These are phyloP conservation scores for Yamadazyma epiphylla DNA, from an alignment of 1,139 yeast genomes.

Conservation along the genomic window DNA sequence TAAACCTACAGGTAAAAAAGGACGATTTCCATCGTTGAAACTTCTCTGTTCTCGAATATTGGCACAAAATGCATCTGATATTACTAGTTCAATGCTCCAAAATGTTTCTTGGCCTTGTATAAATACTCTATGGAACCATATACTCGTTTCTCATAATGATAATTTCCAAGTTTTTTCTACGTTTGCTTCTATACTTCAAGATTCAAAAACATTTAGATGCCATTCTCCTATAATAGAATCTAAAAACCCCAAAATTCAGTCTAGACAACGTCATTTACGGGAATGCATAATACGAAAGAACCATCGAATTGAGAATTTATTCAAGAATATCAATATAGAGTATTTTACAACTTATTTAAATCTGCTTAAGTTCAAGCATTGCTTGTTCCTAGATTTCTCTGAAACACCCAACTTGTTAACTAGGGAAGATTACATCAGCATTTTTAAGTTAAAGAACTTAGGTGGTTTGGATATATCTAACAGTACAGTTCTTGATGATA, in stretches of 20 bases:
- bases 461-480: constrained; percentile 32
- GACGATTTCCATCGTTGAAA: constrained; percentile 8
- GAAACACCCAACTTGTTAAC: constrained; percentile 7
- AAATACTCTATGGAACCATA: constrained; percentile 29
- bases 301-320: constrained; percentile 34
- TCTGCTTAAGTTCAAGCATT: constrained; percentile 5
- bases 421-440: constrained; percentile 21
- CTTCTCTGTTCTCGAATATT: constrained; percentile 23
- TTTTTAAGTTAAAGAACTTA: constrained; percentile 28
- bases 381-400: constrained; percentile 11
- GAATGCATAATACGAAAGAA: constrained; percentile 7
- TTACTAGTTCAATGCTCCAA: constrained; percentile 20
- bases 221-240: constrained; percentile 16
- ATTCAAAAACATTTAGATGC: constrained; percentile 18
- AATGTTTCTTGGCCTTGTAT: constrained; percentile 28
- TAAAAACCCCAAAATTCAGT: constrained; percentile 1
- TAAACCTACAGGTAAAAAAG: constrained; percentile 3
- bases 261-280: constrained; percentile 7
- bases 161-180: constrained; percentile 24
- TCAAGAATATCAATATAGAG: constrained; percentile 21
- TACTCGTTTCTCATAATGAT: constrained; percentile 25
- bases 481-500: constrained; percentile 26
- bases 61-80: constrained; percentile 22
- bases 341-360: constrained; percentile 18
- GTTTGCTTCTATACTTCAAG: constrained; percentile 24